Percentiles rank a stretch among this genome's conserved stretches.
phyloP scores from a whole-genome alignment of 306 rosid species.

The Trifolium fragiferum region DNA sequence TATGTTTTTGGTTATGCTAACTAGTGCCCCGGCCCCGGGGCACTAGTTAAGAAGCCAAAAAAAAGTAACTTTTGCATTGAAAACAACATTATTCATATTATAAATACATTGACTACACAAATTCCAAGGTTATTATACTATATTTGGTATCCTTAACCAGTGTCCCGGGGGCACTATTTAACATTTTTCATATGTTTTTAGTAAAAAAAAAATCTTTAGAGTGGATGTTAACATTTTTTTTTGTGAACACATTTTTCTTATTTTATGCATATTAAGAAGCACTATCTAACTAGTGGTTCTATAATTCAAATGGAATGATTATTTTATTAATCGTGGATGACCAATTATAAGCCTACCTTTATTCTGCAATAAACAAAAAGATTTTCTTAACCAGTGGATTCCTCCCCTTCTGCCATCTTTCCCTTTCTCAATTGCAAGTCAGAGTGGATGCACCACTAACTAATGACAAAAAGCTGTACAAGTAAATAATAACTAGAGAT shows the following conservation, averaged over 20 bases:
- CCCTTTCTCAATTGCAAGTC: slow-evolving; percentile 37
- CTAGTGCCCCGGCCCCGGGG: no score
- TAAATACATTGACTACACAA: no score
- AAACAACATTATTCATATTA: no score
- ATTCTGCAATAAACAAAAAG: slow-evolving; percentile 33
- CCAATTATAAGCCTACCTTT: slow-evolving; percentile 37
- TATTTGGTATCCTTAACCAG: no score
- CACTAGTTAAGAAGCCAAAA: no score
- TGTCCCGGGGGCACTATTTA: no score
- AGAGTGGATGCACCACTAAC: slow-evolving; percentile 42
- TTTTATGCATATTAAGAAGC: slow-evolving; percentile 44
- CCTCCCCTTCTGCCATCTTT: slow-evolving; percentile 36
- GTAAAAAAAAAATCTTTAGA: no score
- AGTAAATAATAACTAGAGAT: slow-evolving; percentile 12
- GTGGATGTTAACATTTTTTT: no score
- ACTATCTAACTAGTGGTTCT: slow-evolving; percentile 48
- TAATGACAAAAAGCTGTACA: slow-evolving; percentile 8
- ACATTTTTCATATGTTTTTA: no score
- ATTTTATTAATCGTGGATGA: slow-evolving; percentile 48
- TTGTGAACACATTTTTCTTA: slow-evolving; percentile 31
- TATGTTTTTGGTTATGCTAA: no score
- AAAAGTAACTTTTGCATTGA: no score
- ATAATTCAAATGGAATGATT: slow-evolving; percentile 41
- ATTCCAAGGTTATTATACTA: no score
- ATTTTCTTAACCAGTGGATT: slow-evolving; percentile 38